Evolutionary conservation across 768 basidiomycete species (phyloP), one percentile per base, ranked within the genome.

Genomic region (Arthromyces matolae): DNA sequence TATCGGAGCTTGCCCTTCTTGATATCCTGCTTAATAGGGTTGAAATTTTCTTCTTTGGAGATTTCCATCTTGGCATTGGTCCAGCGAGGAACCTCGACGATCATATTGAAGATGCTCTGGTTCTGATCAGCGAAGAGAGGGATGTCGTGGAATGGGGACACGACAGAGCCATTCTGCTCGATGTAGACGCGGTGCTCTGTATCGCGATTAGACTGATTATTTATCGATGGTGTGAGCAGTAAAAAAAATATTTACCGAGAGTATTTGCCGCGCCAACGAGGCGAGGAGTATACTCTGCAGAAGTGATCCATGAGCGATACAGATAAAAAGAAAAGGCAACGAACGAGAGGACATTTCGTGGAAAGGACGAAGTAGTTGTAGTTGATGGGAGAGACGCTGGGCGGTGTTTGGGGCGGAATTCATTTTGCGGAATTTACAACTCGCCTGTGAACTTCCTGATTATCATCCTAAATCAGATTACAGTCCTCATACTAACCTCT

Each of bases 31-130:
- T 96, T 95, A 86, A 99, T 97, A 61, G 96, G 96, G 75, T 99
- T 99, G 83, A 98, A 92, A n/a, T 81, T 45, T 69, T 98, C 95
- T 62, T 96, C 93, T 72, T 96, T 99, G 71, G 80, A 95, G 69
- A 96, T 96, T 73, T 99, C 96, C 88, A 98, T 89, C 80, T 99
- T 98, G 45, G 96, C 96, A 77, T 99, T 97, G 69, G 94, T 96
- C 96, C 96, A 99, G 62, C 96, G 89, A 40, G 96, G 96, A 48
- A 95, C 82, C 73, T 96, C 92, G 71, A 96, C 93, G 69, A 96
- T 76, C 92, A 98, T 97, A 86, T 97, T 98, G 73, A 96, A 79
- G 76, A 97, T 86, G 63, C 90, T 90, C 69, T 88, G 89, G 73
- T 76, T 85, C 76, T 86, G 90, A 72, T 99, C 93, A 45, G 93